Evolutionary conservation across 345 rosid species (phyloP).

Genomic region (Physaria fendleri): DNA sequence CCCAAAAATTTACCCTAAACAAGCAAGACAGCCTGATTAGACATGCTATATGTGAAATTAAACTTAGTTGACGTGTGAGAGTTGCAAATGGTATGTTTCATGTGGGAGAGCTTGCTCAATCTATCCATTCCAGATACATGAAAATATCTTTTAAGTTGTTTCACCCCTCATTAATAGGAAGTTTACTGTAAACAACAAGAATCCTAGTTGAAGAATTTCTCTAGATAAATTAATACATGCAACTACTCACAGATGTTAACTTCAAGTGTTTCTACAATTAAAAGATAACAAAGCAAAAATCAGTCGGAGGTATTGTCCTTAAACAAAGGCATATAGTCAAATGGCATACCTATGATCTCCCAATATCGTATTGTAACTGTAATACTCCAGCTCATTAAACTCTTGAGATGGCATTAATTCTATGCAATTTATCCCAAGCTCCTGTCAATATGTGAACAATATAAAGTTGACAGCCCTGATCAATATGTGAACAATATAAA

Average conservation of each 20-base stretch:
- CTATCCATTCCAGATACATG: not conserved
- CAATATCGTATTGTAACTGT: conserved; percentile 71
- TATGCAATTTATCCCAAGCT: conserved; percentile 91
- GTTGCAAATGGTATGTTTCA: conserved; percentile 2
- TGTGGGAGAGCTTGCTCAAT: not conserved
- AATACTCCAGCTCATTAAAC: conserved; percentile 92
- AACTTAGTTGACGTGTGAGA: not conserved
- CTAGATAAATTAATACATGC: not conserved
- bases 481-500: conserved; percentile 21
- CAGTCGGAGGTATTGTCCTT: not conserved
- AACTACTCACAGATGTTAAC: not conserved
- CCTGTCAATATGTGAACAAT: conserved; percentile 47
- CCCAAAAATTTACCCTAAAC: conserved; percentile 93
- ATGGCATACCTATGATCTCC: conserved; percentile 67
- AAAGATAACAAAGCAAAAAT: not conserved
- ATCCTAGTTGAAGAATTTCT: conserved; percentile 2
- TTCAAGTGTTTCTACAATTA: not conserved
- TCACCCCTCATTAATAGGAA: not conserved
- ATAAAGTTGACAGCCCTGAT: not conserved
- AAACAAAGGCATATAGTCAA: conserved; percentile 12
- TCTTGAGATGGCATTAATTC: conserved; percentile 98
- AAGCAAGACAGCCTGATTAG: conserved; percentile 23
- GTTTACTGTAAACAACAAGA: not conserved
- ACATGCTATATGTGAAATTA: conserved; percentile 4
- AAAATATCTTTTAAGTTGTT: not conserved